Conservation (phyloP, 208 protist species). For the Polymyxa betae region DNA sequence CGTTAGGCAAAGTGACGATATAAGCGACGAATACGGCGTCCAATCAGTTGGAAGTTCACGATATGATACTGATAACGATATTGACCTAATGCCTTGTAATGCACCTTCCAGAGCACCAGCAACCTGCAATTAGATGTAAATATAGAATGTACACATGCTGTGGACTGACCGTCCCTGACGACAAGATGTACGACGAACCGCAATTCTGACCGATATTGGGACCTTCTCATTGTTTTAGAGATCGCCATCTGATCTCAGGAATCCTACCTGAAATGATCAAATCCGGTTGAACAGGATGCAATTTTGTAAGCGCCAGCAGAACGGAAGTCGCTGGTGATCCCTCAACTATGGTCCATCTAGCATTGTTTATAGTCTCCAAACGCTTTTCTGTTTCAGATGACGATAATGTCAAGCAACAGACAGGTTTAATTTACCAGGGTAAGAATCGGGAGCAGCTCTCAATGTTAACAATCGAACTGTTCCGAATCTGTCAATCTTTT, state of each 20-base stretch:
- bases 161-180: neutral
- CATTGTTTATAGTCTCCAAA: too few species aligned
- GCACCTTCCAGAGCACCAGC: neutral
- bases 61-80: neutral
- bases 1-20: neutral
- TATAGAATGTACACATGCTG: neutral
- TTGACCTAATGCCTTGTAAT: neutral
- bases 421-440: too few species aligned
- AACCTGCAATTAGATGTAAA: neutral
- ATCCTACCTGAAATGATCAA: neutral
- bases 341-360: neutral
- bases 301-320: neutral
- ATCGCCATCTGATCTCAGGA: neutral
- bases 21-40: neutral
- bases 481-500: neutral
- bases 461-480: neutral
- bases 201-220: neutral
- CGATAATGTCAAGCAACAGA: too few species aligned
- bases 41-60: neutral
- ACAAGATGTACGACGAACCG: neutral
- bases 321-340: neutral
- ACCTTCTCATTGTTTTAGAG: neutral
- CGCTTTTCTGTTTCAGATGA: too few species aligned
- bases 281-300: neutral
- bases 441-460: too few species aligned